Base-by-base conservation (phyloP, 768 basidiomycete species). In the Wakefieldia striispora region DNA sequence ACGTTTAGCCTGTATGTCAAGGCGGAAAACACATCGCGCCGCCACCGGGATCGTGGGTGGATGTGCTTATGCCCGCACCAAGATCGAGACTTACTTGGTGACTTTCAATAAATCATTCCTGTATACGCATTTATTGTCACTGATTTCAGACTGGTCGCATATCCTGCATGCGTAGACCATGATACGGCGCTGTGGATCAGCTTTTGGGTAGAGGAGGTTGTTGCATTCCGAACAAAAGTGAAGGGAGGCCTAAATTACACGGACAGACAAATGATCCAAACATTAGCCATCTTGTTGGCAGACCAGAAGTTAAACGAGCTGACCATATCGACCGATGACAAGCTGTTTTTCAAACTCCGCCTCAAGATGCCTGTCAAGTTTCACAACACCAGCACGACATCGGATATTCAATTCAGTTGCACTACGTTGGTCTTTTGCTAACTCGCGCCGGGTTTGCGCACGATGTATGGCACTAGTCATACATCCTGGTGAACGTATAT, bases 151-250 rank as follows among this genome's bases (percentile, higher is more conserved):
- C 67, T 88, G 91, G 1, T 75, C 69, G 68, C 95, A 97, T 62
- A 95, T 97, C 43, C 93, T 80, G 66, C 95, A 97, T 2, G 86
- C 86, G 58, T 94, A 95, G 37, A 94, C 81, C 80, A 97, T 86
- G 47, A 87, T 81, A 40, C 87, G 80, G 40, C 93, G 84, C 53
- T 85, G 78, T 48, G 82, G 83, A 70, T 97, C 95, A 37, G 91
- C 94, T 72, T 94, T 86, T 19, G 93, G 93, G 67, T 95, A 95
- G 45, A 97, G 77, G 24, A 97, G 79, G 65, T 97, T 95, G 73
- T 95, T 94, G 76, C 93, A 95, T 76, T 95, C 93, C 34, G 83
- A 85, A 62, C 93, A 95, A 70, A 95, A 95, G 58, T 90, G 84
- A 24, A 95, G 81, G 2, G 88, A 88, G 11, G 90, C 84, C 89